Evolutionary conservation across 441 rosid genomes (phyloP), one percentile per base, ranked within the genome.

Genomic region (Mallotus repandus): DNA sequence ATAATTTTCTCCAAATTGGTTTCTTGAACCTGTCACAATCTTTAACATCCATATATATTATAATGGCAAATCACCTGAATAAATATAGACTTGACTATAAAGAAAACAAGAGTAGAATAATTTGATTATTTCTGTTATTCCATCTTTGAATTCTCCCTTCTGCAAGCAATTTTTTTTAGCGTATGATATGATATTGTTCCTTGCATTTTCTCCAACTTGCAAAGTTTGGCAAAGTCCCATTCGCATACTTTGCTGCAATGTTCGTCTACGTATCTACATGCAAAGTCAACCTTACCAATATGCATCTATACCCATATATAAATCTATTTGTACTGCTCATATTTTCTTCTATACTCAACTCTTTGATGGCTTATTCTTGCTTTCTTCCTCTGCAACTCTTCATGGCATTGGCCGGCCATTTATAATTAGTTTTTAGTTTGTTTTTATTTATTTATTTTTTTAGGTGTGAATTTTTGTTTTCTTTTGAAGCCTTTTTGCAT

Each of bases 201-300:
- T 62, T 48, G 76, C 66, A 35, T 63, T 71, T 45, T 70, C 3
- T 38, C 12, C 85, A 75, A 79, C 67, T 76, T 68, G 81, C 80
- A 65, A 78, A 81, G 80, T 81, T 87, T 52, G 91, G 89, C 85
- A 65, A 69, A 73, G 73, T 48, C 35, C 84, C 86, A 85, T 82
- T 70, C 72, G 55, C 72, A 63, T 46, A 69, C 67, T 59, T 75
- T 76, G 74, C 83, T 74, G 80, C 81, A 16, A 45, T 73, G 35
- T 81, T 82, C 66, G 71, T 74, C 59, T 32, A 80, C 78, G 77
- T 54, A 71, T 74, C 81, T 78, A 69, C 72, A 75, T 74, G 76
- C 74, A 71, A 79, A 77, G 87, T 84, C 89, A 85, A 77, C 75
- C 76, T 75, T 57, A 50, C 48, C 50, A 19, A 32, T 57, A 43